Percentiles rank a stretch among this genome's conserved stretches.
These are phyloP conservation scores for Fusarium brachygibbosum DNA, from an alignment of 2,329 filamentous ascomycete species.

Conservation along the genomic window DNA sequence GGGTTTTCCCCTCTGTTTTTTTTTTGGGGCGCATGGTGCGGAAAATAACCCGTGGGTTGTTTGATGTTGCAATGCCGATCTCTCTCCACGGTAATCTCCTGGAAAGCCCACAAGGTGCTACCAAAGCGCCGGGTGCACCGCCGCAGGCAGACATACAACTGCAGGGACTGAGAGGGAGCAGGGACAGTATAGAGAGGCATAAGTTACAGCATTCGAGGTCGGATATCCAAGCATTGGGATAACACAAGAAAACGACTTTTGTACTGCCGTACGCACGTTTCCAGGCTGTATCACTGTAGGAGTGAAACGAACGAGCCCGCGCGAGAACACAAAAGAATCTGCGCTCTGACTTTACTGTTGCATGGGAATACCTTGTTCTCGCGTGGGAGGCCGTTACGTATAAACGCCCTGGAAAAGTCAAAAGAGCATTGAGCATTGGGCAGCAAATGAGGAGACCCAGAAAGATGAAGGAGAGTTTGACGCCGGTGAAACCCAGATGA, in stretches of 20 bases:
- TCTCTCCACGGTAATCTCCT: slow-evolving; percentile 40
- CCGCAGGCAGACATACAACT: neutral
- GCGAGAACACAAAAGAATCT: neutral
- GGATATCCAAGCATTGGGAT: neutral
- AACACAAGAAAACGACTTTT: neutral
- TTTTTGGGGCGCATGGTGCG: slow-evolving; percentile 1
- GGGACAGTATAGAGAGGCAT: too few species aligned
- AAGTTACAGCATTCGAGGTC: neutral
- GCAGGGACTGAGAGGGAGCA: neutral
- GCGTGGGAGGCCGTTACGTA: slow-evolving; percentile 4
- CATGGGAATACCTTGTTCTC: neutral
- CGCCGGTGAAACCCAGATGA: slow-evolving; percentile 3
- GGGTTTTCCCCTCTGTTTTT: neutral
- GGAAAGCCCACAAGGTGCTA: slow-evolving; percentile 24
- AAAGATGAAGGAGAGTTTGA: slow-evolving; percentile 4
- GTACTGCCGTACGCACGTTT: neutral
- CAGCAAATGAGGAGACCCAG: neutral
- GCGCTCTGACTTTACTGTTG: neutral
- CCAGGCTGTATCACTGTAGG: neutral
- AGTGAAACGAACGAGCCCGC: neutral
- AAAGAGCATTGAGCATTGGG: neutral
- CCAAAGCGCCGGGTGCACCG: slow-evolving; percentile 4
- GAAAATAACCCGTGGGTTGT: slow-evolving; percentile 1
- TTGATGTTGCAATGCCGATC: slow-evolving; percentile 30
- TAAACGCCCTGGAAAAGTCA: neutral